phyloP scores from a whole-genome alignment of 2,329 filamentous ascomycete genomes.

The Apiospora hydei region DNA sequence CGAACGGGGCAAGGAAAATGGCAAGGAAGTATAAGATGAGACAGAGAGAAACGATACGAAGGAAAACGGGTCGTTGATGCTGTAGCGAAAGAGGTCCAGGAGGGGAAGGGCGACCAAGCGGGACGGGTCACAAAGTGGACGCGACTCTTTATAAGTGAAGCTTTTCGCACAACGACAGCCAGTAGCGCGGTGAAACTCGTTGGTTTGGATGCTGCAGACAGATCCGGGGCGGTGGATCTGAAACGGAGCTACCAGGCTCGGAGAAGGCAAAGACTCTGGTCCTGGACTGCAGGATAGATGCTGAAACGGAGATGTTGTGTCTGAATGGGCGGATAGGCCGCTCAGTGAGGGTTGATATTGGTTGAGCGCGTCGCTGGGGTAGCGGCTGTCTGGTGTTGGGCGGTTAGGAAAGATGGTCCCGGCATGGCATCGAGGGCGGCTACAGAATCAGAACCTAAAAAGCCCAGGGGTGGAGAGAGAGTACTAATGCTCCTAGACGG shows the following conservation, averaged over 20 bases:
- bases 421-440: slow-evolving; percentile 43
- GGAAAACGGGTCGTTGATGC: slow-evolving; percentile 36
- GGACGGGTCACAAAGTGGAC: slow-evolving; percentile 44
- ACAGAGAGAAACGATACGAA: slow-evolving; percentile 41
- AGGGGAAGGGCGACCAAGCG: slow-evolving; percentile 39
- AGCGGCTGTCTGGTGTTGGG: slow-evolving; percentile 57
- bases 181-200: slow-evolving; percentile 50
- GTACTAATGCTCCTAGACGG: background rate
- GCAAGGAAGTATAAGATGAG: slow-evolving; percentile 39
- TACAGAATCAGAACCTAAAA: slow-evolving; percentile 30
- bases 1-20: slow-evolving; percentile 37
- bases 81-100: slow-evolving; percentile 43
- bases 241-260: slow-evolving; percentile 43
- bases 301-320: slow-evolving; percentile 63
- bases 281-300: slow-evolving; percentile 44
- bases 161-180: slow-evolving; percentile 43
- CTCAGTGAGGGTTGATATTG: slow-evolving; percentile 58
- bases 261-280: slow-evolving; percentile 39
- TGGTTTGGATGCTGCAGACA: slow-evolving; percentile 49
- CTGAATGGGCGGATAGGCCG: slow-evolving; percentile 51
- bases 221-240: slow-evolving; percentile 44
- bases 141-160: slow-evolving; percentile 44
- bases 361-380: slow-evolving; percentile 49
- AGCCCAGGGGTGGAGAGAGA: slow-evolving; percentile 29
- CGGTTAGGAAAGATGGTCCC: slow-evolving; percentile 49